These are phyloP conservation scores for Fusarium miscanthi DNA, from an alignment of 2,329 filamentous ascomycete genomes.

Conservation along the genomic window DNA sequence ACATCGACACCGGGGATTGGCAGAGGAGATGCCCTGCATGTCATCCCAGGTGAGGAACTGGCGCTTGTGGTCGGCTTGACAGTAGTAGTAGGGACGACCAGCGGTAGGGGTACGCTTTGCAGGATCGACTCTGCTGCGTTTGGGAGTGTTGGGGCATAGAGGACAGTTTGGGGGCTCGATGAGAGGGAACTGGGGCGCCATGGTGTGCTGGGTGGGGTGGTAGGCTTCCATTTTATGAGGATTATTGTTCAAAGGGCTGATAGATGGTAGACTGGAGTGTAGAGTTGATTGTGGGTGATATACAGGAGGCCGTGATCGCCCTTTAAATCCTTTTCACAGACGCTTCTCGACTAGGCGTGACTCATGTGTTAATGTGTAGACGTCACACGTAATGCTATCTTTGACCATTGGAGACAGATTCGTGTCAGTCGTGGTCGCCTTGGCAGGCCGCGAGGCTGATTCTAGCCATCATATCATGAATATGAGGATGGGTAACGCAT, in stretches of 20 bases:
- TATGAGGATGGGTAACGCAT: accelerated
- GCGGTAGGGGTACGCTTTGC: background rate
- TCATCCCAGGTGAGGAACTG: background rate
- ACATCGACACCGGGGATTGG: background rate
- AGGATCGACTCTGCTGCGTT: background rate
- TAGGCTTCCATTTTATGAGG: background rate
- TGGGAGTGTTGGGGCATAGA: background rate
- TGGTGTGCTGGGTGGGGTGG: background rate
- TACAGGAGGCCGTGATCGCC: accelerated
- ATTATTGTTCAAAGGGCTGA: background rate
- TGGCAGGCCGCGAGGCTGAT: background rate
- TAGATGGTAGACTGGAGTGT: accelerated
- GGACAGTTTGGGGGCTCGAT: background rate
- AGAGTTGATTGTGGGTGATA: background rate
- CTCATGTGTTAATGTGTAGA: accelerated
- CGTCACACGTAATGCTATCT: accelerated
- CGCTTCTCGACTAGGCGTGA: accelerated
- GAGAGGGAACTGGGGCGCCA: background rate
- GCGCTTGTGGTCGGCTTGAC: background rate
- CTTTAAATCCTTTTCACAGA: background rate
- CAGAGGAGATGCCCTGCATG: accelerated
- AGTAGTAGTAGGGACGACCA: background rate
- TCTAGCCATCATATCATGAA: background rate
- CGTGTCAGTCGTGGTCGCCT: background rate
- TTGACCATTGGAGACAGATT: accelerated